Percentiles rank a stretch among this genome's conserved stretches.
Conservation (phyloP, 2,329 filamentous ascomycete genomes). For the Trichocomaceae sp. region DNA sequence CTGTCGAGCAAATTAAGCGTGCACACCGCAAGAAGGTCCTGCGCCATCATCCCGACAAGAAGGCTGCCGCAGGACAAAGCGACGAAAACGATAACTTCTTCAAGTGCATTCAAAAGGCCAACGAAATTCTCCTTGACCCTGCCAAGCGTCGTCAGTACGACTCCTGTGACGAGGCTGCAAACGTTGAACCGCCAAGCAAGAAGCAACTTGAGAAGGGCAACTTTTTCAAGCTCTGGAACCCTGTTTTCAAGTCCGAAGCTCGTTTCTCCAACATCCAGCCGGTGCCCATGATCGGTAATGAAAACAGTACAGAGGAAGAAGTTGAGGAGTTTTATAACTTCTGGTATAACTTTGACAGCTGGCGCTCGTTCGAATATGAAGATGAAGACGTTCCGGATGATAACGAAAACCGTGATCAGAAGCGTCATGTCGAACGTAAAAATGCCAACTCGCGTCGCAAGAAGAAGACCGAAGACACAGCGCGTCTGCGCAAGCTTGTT, state of each 20-base stretch:
- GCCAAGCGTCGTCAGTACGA: constrained; percentile 91
- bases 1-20: constrained; percentile 97
- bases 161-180: constrained; percentile 88
- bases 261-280: constrained; percentile 90
- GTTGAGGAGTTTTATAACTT: constrained; percentile 99
- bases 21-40: constrained; percentile 99
- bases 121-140: constrained; percentile 86
- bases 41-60: constrained; percentile 98
- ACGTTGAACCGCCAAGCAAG: constrained; percentile 87
- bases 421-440: constrained; percentile 96
- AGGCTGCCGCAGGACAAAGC: constrained; percentile 76
- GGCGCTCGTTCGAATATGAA: constrained; percentile 95
- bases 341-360: constrained; percentile 99
- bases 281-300: constrained; percentile 78
- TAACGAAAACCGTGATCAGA: constrained; percentile 98
- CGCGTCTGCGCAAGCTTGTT: constrained; percentile 80
- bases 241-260: constrained; percentile 82
- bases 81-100: constrained; percentile 95
- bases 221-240: constrained; percentile 92
- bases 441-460: constrained; percentile 96
- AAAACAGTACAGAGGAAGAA: constrained; percentile 76
- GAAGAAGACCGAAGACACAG: constrained; percentile 98
- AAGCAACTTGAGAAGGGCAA: constrained; percentile 80
- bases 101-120: constrained; percentile 99
- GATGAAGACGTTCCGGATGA: constrained; percentile 98